Evolutionary conservation across 495 filamentous ascomycete genomes (phyloP), one percentile per base, ranked within the genome.

Genomic region (Choiromyces venosus): DNA sequence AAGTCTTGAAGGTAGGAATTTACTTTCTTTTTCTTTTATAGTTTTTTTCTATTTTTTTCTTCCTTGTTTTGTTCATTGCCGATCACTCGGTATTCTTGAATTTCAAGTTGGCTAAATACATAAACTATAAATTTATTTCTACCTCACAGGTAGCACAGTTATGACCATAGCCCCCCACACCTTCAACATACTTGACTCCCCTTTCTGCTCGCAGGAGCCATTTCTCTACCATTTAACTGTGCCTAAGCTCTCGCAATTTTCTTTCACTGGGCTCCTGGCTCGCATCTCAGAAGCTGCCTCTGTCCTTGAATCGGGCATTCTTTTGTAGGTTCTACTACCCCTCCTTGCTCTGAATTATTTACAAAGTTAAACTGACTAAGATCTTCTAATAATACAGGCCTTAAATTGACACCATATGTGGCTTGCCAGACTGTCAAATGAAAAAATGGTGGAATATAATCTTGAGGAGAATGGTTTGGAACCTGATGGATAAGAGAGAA

Each of bases 91-190:
- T n/a, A n/a, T n/a, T n/a, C n/a, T n/a, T n/a, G n/a, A n/a, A n/a
- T n/a, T n/a, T n/a, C n/a, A n/a, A n/a, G n/a, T n/a, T n/a, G n/a
- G n/a, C n/a, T n/a, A n/a, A n/a, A n/a, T n/a, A n/a, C n/a, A n/a
- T n/a, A n/a, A n/a, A n/a, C n/a, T 71, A 66, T 29, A 71, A 65
- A 65, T 71, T 33, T 8, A 71, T 21, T 29, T 37, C 38, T 72
- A 19, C 14, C 12, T 65, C 67, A 67, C 64, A 72, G 37, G 70
- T 67, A 35, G 65, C 29, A 14, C 42, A n/a, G 61, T 68, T 68
- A 73, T 65, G 71, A n/a, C 66, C 71, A 64, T 73, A 73, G 29
- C 36, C 14, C 1, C n/a, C 71, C 66, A 29, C 66, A 73, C 68
- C 36, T 64, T 37, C 36, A 14, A 73, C 71, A 68, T n/a, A 37